Evolutionary conservation across 2,329 filamentous ascomycete species (phyloP).

Genomic region (Arthrobotrys iridis): DNA sequence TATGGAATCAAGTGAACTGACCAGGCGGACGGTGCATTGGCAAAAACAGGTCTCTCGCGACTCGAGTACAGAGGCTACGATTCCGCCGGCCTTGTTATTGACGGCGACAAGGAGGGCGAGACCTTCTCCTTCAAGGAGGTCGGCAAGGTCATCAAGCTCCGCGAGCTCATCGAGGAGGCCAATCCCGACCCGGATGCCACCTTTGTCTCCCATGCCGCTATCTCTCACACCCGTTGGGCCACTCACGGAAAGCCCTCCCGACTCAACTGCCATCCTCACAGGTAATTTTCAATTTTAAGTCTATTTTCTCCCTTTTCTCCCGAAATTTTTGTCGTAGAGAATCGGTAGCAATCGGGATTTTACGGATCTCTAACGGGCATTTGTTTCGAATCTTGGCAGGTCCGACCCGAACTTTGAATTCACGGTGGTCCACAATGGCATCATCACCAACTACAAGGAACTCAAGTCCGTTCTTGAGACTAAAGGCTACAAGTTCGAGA

Average conservation of each 20-base stretch:
- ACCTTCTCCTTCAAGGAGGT: constrained; percentile 98
- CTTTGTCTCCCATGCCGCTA: constrained; percentile 97
- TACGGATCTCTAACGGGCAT: no score
- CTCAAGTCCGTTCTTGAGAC: constrained; percentile 88
- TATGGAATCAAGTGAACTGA: neutral
- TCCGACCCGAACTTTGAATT: constrained; percentile 92
- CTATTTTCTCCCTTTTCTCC: no score
- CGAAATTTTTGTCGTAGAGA: no score
- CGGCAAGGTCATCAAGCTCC: constrained; percentile 97
- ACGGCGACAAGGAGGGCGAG: constrained; percentile 99
- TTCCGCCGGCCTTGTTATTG: constrained; percentile 92
- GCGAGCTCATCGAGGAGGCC: constrained; percentile 85
- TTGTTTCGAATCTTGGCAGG: constrained; percentile 49
- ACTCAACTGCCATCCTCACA: constrained; percentile 97
- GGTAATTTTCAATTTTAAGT: constrained; percentile 72
- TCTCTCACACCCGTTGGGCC: constrained; percentile 98
- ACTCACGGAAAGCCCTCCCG: constrained; percentile 95
- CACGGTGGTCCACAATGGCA: constrained; percentile 97
- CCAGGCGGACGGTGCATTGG: constrained; percentile 23
- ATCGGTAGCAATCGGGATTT: no score
- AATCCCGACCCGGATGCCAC: constrained; percentile 87
- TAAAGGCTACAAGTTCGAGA: constrained; percentile 99
- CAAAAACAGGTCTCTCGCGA: constrained; percentile 79
- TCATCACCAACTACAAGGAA: constrained; percentile 99
- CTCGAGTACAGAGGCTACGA: constrained; percentile 99